These are phyloP conservation scores for Kalaharituber pfeilii DNA, from an alignment of 2,329 filamentous ascomycete genomes.

Conservation along the genomic window DNA sequence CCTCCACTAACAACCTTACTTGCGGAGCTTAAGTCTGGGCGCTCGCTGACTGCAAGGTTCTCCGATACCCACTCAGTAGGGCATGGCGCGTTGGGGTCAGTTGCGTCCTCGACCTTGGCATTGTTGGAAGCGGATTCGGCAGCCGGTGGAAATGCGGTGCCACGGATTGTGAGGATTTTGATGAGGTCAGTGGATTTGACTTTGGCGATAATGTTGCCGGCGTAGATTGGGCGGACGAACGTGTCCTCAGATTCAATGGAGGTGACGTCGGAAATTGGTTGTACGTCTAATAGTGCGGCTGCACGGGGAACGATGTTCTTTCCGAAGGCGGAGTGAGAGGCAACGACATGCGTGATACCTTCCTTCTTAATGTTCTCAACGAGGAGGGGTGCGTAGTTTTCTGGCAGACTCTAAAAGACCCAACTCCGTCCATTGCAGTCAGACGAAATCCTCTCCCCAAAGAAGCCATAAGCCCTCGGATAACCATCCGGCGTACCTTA, in stretches of 20 bases:
- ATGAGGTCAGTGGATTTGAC: conserved; percentile 73
- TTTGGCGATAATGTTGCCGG: conserved; percentile 90
- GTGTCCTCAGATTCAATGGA: conserved; percentile 76
- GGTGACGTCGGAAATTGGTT: conserved; percentile 87
- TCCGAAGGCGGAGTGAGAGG: conserved; percentile 84
- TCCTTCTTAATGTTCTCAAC: conserved; percentile 95
- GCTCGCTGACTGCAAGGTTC: conserved; percentile 79
- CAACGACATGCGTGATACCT: conserved; percentile 79
- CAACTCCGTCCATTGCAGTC: conserved; percentile 1
- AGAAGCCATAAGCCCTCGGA: background rate
- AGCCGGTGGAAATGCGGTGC: conserved; percentile 72
- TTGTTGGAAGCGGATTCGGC: conserved; percentile 49
- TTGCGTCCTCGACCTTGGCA: conserved; percentile 60
- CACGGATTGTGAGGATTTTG: conserved; percentile 83
- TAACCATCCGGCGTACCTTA: conserved; percentile 50
- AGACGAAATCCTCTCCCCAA: background rate
- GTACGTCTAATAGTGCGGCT: conserved; percentile 74
- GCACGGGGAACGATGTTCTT: conserved; percentile 88
- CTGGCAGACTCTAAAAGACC: conserved; percentile 57
- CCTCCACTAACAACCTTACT: conserved; percentile 81
- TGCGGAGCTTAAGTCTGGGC: conserved; percentile 84
- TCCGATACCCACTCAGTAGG: conserved; percentile 83
- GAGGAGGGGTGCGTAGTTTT: conserved; percentile 84
- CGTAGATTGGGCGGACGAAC: conserved; percentile 92
- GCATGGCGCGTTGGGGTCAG: conserved; percentile 60